Evolutionary conservation across 2,329 filamentous ascomycete genomes (phyloP), one percentile per base, ranked within the genome.

Genomic region (Cadophora malorum): DNA sequence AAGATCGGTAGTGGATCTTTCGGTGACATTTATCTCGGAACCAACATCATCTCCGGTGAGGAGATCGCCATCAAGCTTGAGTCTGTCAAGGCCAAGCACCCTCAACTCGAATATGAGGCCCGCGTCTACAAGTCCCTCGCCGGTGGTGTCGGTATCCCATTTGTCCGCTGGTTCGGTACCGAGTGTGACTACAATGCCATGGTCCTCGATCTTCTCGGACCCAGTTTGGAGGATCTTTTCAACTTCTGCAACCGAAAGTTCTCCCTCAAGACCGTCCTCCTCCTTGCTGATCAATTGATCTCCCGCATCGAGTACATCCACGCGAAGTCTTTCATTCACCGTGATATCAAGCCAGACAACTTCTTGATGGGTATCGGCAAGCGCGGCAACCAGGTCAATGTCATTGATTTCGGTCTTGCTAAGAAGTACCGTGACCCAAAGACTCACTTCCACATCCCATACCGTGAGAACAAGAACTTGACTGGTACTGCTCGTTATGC

Each of bases 211-310:
- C 90, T 99, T 31, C 91, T 99, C 67, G 96, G 96, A 49, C 96
- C 96, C 74, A 96, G 91, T 78, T 84, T 99, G 81, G 96, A 99
- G 83, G 96, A 99, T 79, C 88, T 99, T 41, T 99, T 99, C 92
- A 98, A 99, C 88, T 98, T 98, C 82, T 99, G 96, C 90, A 98
- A 98, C 90, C 92, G 96, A 81, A 98, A 98, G 81, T 99, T 98
- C 85, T 97, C 96, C 14, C 84, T 99, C 75, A 99, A 99, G 91
- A 99, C 96, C 0, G 96, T 99, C 33, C 87, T 99, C 53, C 89
- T 99, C 31, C 88, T 99, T 61, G 96, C 96, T 79, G 96, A 99
- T 78, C 96, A 99, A 84, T 90, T 97, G 81, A 98, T 99, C 80
- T 98, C 95, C 73, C 94, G 96, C 77, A 97, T 99, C 81, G 96